Base-by-base conservation (phyloP, 73 alveolate species). In the Blepharisma japonicum region DNA sequence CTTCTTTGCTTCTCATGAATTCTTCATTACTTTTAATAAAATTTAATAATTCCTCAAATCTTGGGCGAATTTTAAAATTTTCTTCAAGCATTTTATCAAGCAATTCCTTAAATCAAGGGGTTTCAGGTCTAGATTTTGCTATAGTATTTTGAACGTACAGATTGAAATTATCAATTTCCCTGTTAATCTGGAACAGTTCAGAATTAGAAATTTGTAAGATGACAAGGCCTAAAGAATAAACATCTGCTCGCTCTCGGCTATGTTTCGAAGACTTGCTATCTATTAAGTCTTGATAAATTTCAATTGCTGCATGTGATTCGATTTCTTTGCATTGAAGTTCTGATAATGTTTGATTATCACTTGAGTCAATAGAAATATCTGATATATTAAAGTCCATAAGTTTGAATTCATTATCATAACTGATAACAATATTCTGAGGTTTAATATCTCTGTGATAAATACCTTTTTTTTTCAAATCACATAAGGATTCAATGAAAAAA, bases 391-490 rank as follows among this genome's bases (percentile, higher is more conserved):
- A 61, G 47, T 61, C 74, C 2, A 61, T 61, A 9, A 61, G 14
- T 61, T 61, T 61, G 14, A 39, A 39, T 25, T 20, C 18, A 25
- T 20, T n/a, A 14, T 0, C 5, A 0, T n/a, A 4, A 61, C 47
- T 61, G 47, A 61, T 61, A 14, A 61, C 18, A 61, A 61, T 61
- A 25, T 61, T 61, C 23, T 0, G 48, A 20, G 74, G 74, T 61
- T 61, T 61, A 39, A 61, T 61, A 5, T 61, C 74, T 61, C 74
- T 61, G 5, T 61, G 74, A 25, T 18, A 20, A 9, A 61, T n/a
- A n/a, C n/a, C 3, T 2, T 61, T 25, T 25, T 61, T 32, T 32
- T 32, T 32, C 42, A 32, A 32, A 32, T 32, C 42, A 3, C 42
- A n/a, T n/a, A 32, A 32, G 3, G 42, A 0, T 32, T 32, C 42